Evolutionary conservation across 805 yeast genomes (phyloP), one percentile per base, ranked within the genome.

Genomic region (Wickerhamiella sergipiensis): DNA sequence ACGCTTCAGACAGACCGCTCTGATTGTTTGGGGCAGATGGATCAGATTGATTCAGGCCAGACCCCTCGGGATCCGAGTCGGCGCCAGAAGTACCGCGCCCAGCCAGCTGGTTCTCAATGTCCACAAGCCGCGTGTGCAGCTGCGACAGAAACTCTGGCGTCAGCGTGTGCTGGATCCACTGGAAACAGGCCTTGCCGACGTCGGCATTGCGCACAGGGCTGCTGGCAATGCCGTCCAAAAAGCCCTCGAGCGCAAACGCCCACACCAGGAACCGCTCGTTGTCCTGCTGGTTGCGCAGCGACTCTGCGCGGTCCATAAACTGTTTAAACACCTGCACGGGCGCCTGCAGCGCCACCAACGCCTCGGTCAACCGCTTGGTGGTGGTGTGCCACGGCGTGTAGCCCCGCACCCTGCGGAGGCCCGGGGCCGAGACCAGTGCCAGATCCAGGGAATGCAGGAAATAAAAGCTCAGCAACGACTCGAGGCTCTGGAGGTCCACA

Each of bases 381-480:
- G 70, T 54, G 49, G 59, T 59, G 22, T 70, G 68, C 77, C 76
- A 70, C 3, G 75, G 74, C 15, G 76, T 66, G 12, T 71, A 68
- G 36, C 22, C 29, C 29, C 53, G 53, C 43, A 68, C 58, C 8
- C 59, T 54, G 40, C 61, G 51, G 8, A 61, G 42, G 19, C 53
- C 40, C 2, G 61, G 58, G 13, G 62, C 53, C 15, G 52, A 52
- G 22, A 67, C 61, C 52, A 76, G 77, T 29, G 60, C 57, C 56
- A 75, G 79, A 13, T 55, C 57, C 10, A 75, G 73, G 29, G 74
- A 63, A 46, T 74, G 77, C 39, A 68, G 54, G 33, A 81, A 45
- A 13, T 39, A 22, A 2, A 19, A n/a, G 21, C 10, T 18, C 33
- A 42, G 51, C 5, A 36, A 5, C 52, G 76, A 73, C 6, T 66